Evolutionary conservation across 306 rosid genomes (phyloP).

Genomic region (Gleditsia sinensis): DNA sequence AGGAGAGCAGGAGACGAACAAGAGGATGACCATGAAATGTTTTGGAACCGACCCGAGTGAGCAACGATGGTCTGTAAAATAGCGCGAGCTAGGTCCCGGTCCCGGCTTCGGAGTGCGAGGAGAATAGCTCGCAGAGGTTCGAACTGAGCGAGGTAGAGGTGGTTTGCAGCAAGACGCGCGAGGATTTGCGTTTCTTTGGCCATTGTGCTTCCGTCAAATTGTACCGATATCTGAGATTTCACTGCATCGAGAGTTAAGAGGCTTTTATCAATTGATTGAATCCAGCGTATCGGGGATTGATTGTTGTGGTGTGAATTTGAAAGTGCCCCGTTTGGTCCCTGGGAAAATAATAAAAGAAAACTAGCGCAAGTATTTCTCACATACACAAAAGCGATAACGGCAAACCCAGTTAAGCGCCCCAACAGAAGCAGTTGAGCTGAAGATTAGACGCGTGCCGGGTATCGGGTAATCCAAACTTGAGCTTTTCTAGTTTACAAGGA

Average conservation of each 20-base stretch:
- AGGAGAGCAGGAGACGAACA: constrained; percentile 84
- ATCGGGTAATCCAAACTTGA: not conserved
- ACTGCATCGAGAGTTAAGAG: constrained; percentile 25
- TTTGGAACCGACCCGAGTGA: constrained; percentile 70
- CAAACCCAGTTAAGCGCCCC: not conserved
- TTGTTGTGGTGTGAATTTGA: not conserved
- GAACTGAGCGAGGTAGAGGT: constrained; percentile 80
- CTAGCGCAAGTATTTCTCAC: not conserved
- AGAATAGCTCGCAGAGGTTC: constrained; percentile 85
- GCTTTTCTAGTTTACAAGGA: not conserved
- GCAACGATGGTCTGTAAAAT: constrained; percentile 83
- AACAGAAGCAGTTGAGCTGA: not conserved
- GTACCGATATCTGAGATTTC: constrained; percentile 24
- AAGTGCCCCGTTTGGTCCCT: not conserved
- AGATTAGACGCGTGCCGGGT: not conserved
- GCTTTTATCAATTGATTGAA: not conserved
- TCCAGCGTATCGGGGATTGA: not conserved
- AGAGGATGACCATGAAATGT: constrained; percentile 70
- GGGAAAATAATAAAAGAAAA: not conserved
- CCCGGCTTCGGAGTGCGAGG: constrained; percentile 68
- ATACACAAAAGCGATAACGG: not conserved
- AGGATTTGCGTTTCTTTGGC: constrained; percentile 80
- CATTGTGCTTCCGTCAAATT: constrained; percentile 36
- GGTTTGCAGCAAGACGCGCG: constrained; percentile 85
- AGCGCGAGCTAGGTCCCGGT: constrained; percentile 73